These are phyloP conservation scores for Pterulicium gracile DNA, from an alignment of 1,284 basidiomycete genomes.

Conservation along the genomic window DNA sequence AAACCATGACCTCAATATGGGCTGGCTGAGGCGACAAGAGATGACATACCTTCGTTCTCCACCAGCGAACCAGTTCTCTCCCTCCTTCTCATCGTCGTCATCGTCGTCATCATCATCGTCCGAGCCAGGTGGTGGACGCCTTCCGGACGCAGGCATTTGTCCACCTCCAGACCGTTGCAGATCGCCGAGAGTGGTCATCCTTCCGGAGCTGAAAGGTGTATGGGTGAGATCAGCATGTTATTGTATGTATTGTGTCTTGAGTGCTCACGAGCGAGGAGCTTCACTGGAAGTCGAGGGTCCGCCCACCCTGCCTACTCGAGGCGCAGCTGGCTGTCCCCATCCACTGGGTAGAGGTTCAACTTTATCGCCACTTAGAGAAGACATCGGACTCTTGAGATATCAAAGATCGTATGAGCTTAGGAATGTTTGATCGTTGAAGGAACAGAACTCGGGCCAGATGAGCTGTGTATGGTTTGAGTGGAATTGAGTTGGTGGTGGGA, in stretches of 20 bases:
- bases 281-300: neutral
- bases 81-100: constrained; percentile 24
- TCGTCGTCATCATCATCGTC: constrained; percentile 38
- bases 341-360: neutral
- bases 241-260: neutral
- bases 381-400: too few relatives aligned
- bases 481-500: too few relatives aligned
- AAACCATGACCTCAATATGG: constrained; percentile 5
- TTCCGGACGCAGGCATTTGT: neutral
- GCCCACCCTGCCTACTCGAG: constrained; percentile 1
- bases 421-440: too few relatives aligned
- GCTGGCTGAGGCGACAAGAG: neutral
- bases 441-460: too few relatives aligned
- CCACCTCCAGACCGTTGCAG: neutral
- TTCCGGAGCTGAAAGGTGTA: neutral
- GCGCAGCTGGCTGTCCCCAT: neutral
- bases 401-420: too few relatives aligned
- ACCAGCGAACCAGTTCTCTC: constrained; percentile 73
- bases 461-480: too few relatives aligned
- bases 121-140: constrained; percentile 26
- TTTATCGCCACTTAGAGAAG: constrained; percentile 1
- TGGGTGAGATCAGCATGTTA: neutral
- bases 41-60: constrained; percentile 72
- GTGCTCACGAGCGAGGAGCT: constrained; percentile 1
- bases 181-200: neutral